Evolutionary conservation across 2,329 filamentous ascomycete genomes (phyloP), one percentile per base, ranked within the genome.

Genomic region (Claviceps sorghi): DNA sequence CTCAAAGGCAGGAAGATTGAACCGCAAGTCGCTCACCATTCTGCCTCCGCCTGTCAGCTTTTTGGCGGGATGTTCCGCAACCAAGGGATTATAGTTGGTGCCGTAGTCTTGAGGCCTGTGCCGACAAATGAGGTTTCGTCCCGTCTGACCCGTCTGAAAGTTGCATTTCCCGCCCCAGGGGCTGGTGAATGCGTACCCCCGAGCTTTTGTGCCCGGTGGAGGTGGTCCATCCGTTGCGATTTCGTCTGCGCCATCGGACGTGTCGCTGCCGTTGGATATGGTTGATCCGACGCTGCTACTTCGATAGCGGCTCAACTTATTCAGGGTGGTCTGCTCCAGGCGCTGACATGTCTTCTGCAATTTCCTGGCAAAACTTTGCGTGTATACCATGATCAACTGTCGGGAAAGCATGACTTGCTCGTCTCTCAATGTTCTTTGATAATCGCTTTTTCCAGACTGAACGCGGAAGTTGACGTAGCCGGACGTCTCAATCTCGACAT

Each of bases 131-230:
- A 94, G 69, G 52, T 79, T 84, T 50, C 84, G 82, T 2, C 91
- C 90, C 44, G 79, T 83, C 52, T 81, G 76, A 40, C 86, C 84
- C 0, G 89, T 93, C 17, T 79, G 75, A 66, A 97, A 97, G 55
- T 90, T 86, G 68, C 91, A 97, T 43, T 78, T 78, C 17, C 88
- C 86, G 55, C 88, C 82, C 91, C 91, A 97, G 0, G 89, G 90
- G 43, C 86, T 93, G 21, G 74, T 70, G 63, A 96, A 96, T 1
- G 81, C 78, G 66, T 94, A 95, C 19, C 82, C 84, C 34, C 76
- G 75, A 0, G 81, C 73, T 51, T 72, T 77, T 55, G 74, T 69
- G 19, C 54, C 48, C 6, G 53, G 36, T 17, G 51, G 53, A 11
- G 49, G 53, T 7, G 40, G 44, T 13, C 51, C 53, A 22, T 34